Evolutionary conservation across 192 early-diverging fungal genomes (phyloP), one percentile per base, ranked within the genome.

Genomic region (Coemansia sp.): DNA sequence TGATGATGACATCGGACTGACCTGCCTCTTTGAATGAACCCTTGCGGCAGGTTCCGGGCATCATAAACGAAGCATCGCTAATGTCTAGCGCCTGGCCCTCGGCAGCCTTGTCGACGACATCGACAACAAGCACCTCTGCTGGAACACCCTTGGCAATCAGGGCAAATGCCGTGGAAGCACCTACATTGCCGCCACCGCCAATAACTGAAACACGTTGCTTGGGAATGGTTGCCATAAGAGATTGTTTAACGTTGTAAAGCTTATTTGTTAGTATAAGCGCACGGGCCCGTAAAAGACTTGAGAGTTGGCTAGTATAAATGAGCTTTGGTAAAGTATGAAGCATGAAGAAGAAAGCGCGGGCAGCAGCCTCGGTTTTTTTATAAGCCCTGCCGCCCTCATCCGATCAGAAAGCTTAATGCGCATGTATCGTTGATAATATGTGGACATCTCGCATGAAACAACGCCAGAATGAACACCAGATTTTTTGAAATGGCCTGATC

Each of bases 31-130:
- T 62, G 45, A 68, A 74, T 26, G 83, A 74, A 6, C 68, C 90
- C 41, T 68, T 68, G 45, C 82, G 81, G 53, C 90, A 77, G 16
- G 65, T 65, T 18, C 86, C 87, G 23, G 80, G 81, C 50, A 81
- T 72, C 63, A 90, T 71, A 65, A 87, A 88, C 42, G 88, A 81
- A 4, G 88, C 87, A 57, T 93, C 91, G 51, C 83, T 81, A 16
- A 93, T 80, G 81, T 93, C 91, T n/a, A 91, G 75, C 0, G 86
- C 86, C 76, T 93, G 88, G 20, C 87, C 91, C 49, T 81, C 52
- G 31, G 84, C 87, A 16, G 79, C 73, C 58, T 90, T 83, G 5
- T 75, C 62, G 18, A 78, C 81, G n/a, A 86, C 79, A 59, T 91
- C 90, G 42, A 88, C 86, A 20, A 91, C 57, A 13, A 91, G 55